phyloP scores from a whole-genome alignment of 2,329 filamentous ascomycete species.

The Trichoderma sp. region DNA sequence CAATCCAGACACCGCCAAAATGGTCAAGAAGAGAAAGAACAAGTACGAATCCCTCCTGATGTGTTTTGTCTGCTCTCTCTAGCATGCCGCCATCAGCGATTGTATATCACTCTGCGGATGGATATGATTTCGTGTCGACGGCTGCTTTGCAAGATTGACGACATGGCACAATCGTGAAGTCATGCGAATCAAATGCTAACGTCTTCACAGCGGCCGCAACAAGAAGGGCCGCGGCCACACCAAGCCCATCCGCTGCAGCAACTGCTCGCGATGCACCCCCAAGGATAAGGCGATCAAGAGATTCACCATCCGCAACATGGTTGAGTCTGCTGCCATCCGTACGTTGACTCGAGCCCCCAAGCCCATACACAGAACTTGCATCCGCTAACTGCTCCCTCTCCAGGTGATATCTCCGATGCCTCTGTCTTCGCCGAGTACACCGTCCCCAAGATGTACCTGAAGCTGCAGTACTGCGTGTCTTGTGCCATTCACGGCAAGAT shows the following conservation, averaged over 20 bases:
- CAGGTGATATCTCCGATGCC: slow-evolving; percentile 99
- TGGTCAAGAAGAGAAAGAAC: slow-evolving; percentile 74
- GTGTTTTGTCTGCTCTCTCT: neutral
- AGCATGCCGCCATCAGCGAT: slow-evolving; percentile 32
- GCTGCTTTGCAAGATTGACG: neutral
- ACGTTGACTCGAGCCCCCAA: slow-evolving; percentile 52
- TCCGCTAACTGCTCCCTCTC: slow-evolving; percentile 10
- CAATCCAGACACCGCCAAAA: slow-evolving; percentile 59
- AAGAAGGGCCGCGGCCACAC: slow-evolving; percentile 99
- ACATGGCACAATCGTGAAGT: slow-evolving; percentile 22
- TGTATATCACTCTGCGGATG: slow-evolving; percentile 19
- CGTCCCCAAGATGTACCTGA: slow-evolving; percentile 99
- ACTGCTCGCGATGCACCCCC: slow-evolving; percentile 81
- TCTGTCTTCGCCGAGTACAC: slow-evolving; percentile 99
- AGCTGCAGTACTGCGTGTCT: slow-evolving; percentile 99
- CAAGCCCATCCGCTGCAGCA: slow-evolving; percentile 89
- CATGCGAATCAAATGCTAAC: slow-evolving; percentile 28
- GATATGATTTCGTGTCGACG: neutral
- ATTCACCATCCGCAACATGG: slow-evolving; percentile 99
- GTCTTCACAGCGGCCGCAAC: slow-evolving; percentile 79
- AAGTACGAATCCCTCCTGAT: slow-evolving; percentile 47
- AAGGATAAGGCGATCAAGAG: slow-evolving; percentile 99
- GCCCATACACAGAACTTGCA: neutral
- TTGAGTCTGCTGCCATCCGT: slow-evolving; percentile 99
- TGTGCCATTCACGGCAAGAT: slow-evolving; percentile 99